Conservation (phyloP, 352 stramenopile genomes). For the Globisporangium cederbergense region DNA sequence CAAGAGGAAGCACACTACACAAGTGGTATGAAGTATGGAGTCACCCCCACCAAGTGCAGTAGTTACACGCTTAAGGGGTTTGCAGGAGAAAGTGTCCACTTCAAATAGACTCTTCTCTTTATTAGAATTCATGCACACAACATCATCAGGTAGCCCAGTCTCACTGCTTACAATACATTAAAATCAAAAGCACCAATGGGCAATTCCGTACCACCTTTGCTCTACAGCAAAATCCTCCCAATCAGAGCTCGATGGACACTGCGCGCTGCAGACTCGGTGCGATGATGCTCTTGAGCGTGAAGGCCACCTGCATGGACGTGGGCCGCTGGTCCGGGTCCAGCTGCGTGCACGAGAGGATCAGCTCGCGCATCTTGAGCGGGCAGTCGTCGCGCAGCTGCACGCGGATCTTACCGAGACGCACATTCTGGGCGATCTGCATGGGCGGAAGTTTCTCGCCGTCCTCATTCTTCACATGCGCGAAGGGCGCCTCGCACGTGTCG, state of each 20-base stretch:
- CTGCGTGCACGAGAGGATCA: slow-evolving; percentile 58
- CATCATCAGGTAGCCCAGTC: too few relatives aligned
- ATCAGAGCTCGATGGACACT: slow-evolving; percentile 15
- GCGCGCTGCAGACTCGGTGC: slow-evolving; percentile 36
- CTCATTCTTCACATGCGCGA: slow-evolving; percentile 42
- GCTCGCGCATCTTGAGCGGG: slow-evolving; percentile 42
- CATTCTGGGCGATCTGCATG: slow-evolving; percentile 71
- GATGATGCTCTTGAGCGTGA: slow-evolving; percentile 73
- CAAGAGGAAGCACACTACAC: too few relatives aligned
- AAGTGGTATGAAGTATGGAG: too few relatives aligned
- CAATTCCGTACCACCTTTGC: too few relatives aligned
- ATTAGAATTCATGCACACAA: too few relatives aligned
- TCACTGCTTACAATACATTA: too few relatives aligned
- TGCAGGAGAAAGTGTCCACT: too few relatives aligned
- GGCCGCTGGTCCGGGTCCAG: slow-evolving; percentile 58
- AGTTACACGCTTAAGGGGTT: too few relatives aligned
- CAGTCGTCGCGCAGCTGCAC: slow-evolving; percentile 58
- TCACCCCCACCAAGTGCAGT: too few relatives aligned
- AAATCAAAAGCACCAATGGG: too few relatives aligned
- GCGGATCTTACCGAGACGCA: slow-evolving; percentile 48
- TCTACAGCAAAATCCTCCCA: neutral
- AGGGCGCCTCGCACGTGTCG: slow-evolving; percentile 64
- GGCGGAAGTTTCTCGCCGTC: slow-evolving; percentile 48
- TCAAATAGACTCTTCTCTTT: too few relatives aligned
- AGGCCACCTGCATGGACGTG: slow-evolving; percentile 69